These are phyloP conservation scores for Lathyrus sativus DNA, from an alignment of 306 rosid genomes.

Conservation along the genomic window DNA sequence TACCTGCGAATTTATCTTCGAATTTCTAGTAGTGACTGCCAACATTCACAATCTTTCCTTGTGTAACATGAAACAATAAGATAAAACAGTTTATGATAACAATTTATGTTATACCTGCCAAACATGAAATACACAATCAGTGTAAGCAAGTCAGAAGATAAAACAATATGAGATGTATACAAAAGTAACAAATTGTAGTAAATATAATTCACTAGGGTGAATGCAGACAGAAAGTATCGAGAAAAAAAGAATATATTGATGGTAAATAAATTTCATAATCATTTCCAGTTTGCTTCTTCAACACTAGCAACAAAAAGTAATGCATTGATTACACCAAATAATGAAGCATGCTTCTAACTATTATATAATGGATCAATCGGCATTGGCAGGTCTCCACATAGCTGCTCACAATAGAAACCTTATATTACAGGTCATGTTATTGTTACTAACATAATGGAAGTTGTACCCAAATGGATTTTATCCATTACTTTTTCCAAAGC, in stretches of 20 bases:
- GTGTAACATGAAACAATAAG: no score
- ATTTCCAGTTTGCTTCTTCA: slow-evolving; percentile 6
- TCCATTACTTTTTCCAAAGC: slow-evolving; percentile 15
- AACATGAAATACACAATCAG: slow-evolving; percentile 35
- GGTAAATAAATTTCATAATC: no score
- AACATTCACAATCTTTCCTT: no score
- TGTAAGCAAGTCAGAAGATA: slow-evolving; percentile 26
- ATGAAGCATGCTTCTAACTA: slow-evolving; percentile 26
- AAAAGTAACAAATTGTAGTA: not conserved
- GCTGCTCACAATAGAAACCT: slow-evolving; percentile 8
- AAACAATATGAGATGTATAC: slow-evolving; percentile 9
- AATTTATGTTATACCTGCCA: no score
- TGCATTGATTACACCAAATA: slow-evolving; percentile 28
- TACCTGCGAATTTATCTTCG: no score
- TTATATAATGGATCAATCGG: slow-evolving; percentile 14
- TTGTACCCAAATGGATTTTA: slow-evolving; percentile 11
- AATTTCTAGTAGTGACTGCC: no score
- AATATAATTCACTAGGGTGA: slow-evolving; percentile 25
- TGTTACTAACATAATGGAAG: slow-evolving; percentile 10
- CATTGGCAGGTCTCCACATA: slow-evolving; percentile 4
- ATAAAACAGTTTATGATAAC: no score
- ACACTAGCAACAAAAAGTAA: slow-evolving; percentile 24
- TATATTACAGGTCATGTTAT: slow-evolving; percentile 14
- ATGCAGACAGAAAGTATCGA: slow-evolving; percentile 11
- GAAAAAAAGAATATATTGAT: slow-evolving; percentile 4